Evolutionary conservation across 2,329 filamentous ascomycete species (phyloP), one percentile per base, ranked within the genome.

Genomic region (Neonectria coccinea): DNA sequence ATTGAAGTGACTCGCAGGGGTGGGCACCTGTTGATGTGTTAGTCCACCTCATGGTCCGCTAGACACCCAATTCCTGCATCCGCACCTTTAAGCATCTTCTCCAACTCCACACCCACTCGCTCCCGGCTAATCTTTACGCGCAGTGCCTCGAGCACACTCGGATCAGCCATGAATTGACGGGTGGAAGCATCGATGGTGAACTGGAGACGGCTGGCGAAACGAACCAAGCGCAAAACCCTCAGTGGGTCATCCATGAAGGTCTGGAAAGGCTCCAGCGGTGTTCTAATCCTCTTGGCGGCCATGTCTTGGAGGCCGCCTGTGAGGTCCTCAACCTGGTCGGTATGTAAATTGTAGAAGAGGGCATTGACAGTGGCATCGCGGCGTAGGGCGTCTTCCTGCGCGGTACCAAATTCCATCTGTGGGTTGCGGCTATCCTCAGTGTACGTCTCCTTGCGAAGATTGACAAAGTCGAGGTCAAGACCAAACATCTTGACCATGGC

Each of bases 201-300:
- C 50, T 86, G 85, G 8, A 98, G 84, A 20, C 94, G 87, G 73
- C 93, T 97, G 5, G 95, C 93, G 79, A 99, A 98, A 60, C 96
- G 89, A 54, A 99, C 91, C 56, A 98, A 83, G 52, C 95, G 88
- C 65, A 98, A 81, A 4, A 98, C 92, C 18, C 96, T 87, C 25
- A 99, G 82, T 12, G 96, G 96, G 74, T 98, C 95, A 75, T 98
- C 95, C 77, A 90, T 93, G 80, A 99, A 98, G 0, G 95, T 99
- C 76, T 97, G 92, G 56, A 92, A 89, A 25, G 95, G 94, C 56
- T 94, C 91, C 45, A 98, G 80, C 1, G 95, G 95, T 3, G 96
- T 98, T 58, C 91, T 87, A 68, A 99, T 94, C 54, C 94, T 82
- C 65, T 88, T 87, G 2, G 83, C 81, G 36, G 84, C 78, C 88